Conservation (phyloP, 495 filamentous ascomycete genomes). For the Ramalina peruviana region DNA sequence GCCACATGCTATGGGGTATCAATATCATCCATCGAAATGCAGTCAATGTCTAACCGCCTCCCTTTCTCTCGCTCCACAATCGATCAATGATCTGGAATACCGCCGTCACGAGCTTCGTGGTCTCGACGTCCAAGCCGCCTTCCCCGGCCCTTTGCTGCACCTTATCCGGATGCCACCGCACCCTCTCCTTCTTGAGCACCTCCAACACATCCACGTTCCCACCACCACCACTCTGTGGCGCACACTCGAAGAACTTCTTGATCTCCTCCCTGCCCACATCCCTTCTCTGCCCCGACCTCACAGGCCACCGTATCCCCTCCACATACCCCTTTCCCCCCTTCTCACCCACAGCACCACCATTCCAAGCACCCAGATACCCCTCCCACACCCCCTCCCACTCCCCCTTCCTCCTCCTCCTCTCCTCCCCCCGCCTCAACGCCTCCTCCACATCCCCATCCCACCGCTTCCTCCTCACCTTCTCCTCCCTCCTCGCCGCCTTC, state of each 20-base stretch:
- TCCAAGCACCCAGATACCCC: constrained; percentile 51
- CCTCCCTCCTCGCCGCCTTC: constrained; percentile 25
- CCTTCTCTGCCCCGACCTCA: constrained; percentile 42
- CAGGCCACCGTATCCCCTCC: constrained; percentile 63
- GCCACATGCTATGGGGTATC: too few species aligned
- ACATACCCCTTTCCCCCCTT: constrained; percentile 1
- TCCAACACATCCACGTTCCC: constrained; percentile 31
- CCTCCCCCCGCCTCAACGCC: constrained; percentile 36
- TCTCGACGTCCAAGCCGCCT: constrained; percentile 45
- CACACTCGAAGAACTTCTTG: constrained; percentile 47
- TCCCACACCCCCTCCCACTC: constrained; percentile 46
- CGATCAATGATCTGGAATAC: constrained; percentile 85
- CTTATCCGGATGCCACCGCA: constrained; percentile 97
- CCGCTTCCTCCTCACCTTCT: constrained; percentile 25
- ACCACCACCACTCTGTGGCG: constrained; percentile 21
- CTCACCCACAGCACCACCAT: constrained; percentile 28
- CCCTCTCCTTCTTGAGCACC: constrained; percentile 68
- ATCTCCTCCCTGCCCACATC: constrained; percentile 51
- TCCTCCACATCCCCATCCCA: constrained; percentile 37
- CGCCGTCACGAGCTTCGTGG: constrained; percentile 68
- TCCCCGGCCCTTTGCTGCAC: constrained; percentile 78
- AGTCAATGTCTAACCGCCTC: constrained; percentile 2
- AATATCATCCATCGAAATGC: too few species aligned
- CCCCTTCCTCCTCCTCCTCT: constrained; percentile 30
- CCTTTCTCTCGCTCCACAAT: constrained; percentile 51